Evolutionary conservation across 2,329 filamentous ascomycete species (phyloP).

Genomic region (Incumbomyces lentus): DNA sequence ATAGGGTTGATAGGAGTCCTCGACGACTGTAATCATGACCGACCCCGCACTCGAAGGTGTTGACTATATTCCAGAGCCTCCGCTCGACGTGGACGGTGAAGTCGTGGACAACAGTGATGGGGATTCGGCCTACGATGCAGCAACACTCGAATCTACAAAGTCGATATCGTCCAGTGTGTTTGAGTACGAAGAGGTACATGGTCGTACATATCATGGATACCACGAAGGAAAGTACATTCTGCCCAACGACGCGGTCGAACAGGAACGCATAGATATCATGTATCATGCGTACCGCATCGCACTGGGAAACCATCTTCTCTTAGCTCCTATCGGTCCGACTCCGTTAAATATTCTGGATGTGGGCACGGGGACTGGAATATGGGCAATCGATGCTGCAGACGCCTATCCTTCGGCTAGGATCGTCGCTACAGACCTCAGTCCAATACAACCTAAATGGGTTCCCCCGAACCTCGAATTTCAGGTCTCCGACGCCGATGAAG

Average conservation of each 20-base stretch:
- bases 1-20: too few relatives aligned
- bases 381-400: slow-evolving; percentile 29
- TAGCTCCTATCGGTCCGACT: slow-evolving; percentile 19
- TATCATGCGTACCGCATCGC: slow-evolving; percentile 16
- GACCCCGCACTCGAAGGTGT: too few relatives aligned
- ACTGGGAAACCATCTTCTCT: slow-evolving; percentile 19
- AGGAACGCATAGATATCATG: slow-evolving; percentile 25
- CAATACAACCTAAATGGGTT: slow-evolving; percentile 14
- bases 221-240: slow-evolving; percentile 21
- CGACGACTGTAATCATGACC: too few relatives aligned
- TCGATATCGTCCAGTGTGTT: not conserved
- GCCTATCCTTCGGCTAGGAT: slow-evolving; percentile 10
- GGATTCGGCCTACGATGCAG: not conserved
- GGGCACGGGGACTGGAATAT: slow-evolving; percentile 29
- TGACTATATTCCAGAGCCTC: too few relatives aligned
- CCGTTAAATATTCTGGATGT: slow-evolving; percentile 26
- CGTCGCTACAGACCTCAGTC: slow-evolving; percentile 35
- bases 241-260: slow-evolving; percentile 28
- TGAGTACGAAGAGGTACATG: not conserved
- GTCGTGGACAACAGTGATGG: too few relatives aligned
- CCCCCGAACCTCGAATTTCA: slow-evolving; percentile 26
- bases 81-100: too few relatives aligned
- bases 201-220: slow-evolving; percentile 23
- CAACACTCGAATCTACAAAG: not conserved
- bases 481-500: slow-evolving; percentile 23